Evolutionary conservation across 352 stramenopile genomes (phyloP).

Genomic region (Globisporangium paddicum): DNA sequence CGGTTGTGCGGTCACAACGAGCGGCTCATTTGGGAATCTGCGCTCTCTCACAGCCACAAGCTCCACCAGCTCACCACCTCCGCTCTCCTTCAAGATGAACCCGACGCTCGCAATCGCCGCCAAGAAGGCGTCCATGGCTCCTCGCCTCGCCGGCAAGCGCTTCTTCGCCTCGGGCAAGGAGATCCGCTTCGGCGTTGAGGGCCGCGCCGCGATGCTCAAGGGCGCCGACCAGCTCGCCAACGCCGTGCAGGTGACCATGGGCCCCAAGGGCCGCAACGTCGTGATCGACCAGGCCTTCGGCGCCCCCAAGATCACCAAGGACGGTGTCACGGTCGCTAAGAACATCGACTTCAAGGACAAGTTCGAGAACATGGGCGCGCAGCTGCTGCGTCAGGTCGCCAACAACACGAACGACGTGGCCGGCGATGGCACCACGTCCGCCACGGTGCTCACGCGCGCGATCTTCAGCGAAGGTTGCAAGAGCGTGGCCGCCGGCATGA

Average conservation of each 20-base stretch:
- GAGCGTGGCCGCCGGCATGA: conserved; percentile 98
- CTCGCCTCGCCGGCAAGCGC: conserved; percentile 42
- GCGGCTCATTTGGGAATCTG: conserved; percentile 15
- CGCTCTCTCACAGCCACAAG: conserved; percentile 11
- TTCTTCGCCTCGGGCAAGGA: conserved; percentile 94
- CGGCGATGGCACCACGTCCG: conserved; percentile 99
- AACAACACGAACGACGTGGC: conserved; percentile 99
- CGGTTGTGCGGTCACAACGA: neutral
- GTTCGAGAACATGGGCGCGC: conserved; percentile 76
- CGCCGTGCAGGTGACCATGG: conserved; percentile 99
- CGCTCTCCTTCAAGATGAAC: conserved; percentile 47
- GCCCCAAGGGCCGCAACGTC: conserved; percentile 99
- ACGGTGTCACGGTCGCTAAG: conserved; percentile 69
- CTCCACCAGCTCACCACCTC: neutral
- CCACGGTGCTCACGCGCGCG: conserved; percentile 97
- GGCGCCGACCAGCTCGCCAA: conserved; percentile 98
- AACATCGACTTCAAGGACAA: conserved; percentile 80
- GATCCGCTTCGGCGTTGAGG: conserved; percentile 98
- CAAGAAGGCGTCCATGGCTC: conserved; percentile 53
- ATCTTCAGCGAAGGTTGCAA: conserved; percentile 99
- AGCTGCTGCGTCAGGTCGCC: conserved; percentile 77
- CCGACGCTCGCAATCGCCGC: conserved; percentile 49
- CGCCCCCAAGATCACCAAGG: conserved; percentile 79
- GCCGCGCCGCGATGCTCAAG: conserved; percentile 96
- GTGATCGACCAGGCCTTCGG: conserved; percentile 97